Percentiles rank a stretch among this genome's conserved stretches.
Evolutionary conservation across 495 filamentous ascomycete species (phyloP).

Genomic region (Trichoderma gamsii): DNA sequence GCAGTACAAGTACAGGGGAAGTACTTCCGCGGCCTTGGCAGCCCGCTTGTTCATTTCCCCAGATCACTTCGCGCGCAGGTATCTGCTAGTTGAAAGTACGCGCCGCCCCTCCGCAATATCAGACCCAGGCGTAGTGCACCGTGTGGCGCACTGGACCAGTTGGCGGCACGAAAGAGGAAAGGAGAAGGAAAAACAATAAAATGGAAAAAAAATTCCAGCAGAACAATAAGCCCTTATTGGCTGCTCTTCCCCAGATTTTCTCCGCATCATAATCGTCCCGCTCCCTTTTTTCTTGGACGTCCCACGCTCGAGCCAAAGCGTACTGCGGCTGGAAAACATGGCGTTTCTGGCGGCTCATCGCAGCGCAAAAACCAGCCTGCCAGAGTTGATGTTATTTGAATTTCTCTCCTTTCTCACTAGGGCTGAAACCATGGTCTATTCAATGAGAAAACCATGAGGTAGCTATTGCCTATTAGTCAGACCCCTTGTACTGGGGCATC

Average conservation of each 20-base stretch:
- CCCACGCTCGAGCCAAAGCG: neutral
- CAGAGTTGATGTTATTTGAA: neutral
- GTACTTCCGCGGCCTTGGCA: neutral
- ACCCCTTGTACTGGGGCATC: neutral
- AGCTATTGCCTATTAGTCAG: too few species aligned
- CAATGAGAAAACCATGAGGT: too few species aligned
- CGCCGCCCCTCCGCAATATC: neutral
- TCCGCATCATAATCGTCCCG: slow-evolving; percentile 10
- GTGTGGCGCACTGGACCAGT: neutral
- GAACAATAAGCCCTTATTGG: neutral
- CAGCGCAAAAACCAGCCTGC: neutral
- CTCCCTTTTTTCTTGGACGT: neutral
- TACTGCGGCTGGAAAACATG: neutral
- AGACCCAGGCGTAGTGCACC: neutral
- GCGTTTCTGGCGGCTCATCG: neutral
- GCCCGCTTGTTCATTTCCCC: neutral
- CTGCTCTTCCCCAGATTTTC: slow-evolving; percentile 10
- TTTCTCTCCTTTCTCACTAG: neutral
- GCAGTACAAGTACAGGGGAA: neutral
- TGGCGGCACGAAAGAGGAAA: too few species aligned
- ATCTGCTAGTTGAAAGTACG: neutral
- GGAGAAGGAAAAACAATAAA: neutral
- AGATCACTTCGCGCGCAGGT: neutral
- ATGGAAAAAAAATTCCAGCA: neutral
- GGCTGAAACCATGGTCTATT: too few species aligned